A percentile compares a stretch with the other conserved stretches of the same genome.
Conservation (phyloP, 148 eudicot species). For the Fagopyrum homotropicum region DNA sequence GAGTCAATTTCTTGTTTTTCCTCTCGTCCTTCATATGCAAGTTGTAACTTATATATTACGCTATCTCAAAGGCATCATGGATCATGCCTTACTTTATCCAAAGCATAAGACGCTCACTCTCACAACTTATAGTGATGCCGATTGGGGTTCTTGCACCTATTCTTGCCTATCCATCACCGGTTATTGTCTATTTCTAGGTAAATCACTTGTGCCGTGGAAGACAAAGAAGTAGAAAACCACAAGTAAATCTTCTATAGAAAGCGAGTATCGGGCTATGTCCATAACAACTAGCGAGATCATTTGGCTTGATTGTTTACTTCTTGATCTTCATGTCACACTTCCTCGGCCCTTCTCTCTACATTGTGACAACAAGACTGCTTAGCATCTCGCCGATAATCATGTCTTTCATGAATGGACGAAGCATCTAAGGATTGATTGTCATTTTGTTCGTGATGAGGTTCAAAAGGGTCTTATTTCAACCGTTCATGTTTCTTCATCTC, state of each 20-base stretch:
- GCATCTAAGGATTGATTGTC: neutral
- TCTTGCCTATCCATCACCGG: neutral
- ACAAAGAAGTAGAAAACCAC: neutral
- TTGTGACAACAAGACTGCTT: neutral
- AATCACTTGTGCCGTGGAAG: neutral
- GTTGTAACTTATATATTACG: neutral
- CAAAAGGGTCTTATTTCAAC: no score
- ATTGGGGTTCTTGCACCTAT: neutral
- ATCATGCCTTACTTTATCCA: neutral
- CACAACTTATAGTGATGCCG: neutral
- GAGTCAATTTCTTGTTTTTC: neutral
- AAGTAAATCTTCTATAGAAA: neutral
- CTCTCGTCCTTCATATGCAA: neutral
- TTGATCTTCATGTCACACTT: neutral
- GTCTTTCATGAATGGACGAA: neutral
- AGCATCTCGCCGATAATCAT: neutral
- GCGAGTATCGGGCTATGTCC: neutral
- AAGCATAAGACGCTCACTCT: neutral
- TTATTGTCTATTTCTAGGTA: neutral
- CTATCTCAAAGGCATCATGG: neutral
- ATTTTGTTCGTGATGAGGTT: no score
- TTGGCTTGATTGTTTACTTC: neutral
- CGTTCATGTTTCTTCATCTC: no score
- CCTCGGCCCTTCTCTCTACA: neutral
- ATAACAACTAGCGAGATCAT: no score